phyloP scores from a whole-genome alignment of 2,329 filamentous ascomycete genomes.

The Colletotrichum coccodes region DNA sequence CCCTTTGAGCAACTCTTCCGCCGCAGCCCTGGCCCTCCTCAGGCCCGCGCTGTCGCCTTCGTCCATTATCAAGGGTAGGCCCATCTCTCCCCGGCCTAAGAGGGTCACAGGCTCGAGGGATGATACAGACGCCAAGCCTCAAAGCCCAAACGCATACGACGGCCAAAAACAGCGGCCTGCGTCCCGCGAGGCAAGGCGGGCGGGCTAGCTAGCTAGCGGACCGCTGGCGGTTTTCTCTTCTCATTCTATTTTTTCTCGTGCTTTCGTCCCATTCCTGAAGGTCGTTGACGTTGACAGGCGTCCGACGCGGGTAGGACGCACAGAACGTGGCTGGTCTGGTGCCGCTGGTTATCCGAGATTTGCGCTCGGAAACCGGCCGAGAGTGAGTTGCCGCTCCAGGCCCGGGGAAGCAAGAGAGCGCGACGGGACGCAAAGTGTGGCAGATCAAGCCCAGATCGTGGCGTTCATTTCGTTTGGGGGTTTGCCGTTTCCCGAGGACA shows the following conservation, averaged over 20 bases:
- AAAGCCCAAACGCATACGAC: constrained; percentile 11
- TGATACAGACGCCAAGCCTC: constrained; percentile 30
- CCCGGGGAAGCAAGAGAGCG: constrained; percentile 11
- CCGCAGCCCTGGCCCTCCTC: neutral
- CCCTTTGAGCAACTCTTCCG: neutral
- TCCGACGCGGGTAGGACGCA: constrained; percentile 11
- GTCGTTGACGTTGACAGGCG: constrained; percentile 26
- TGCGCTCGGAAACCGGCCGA: constrained; percentile 18
- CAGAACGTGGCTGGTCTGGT: constrained; percentile 22
- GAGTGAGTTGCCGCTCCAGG: constrained; percentile 1
- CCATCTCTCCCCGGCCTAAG: constrained; percentile 15
- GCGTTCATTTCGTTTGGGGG: neutral
- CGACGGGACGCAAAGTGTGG: neutral
- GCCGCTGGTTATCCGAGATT: neutral
- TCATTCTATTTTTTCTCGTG: neutral
- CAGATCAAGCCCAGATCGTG: neutral
- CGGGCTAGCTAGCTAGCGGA: neutral
- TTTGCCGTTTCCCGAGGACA: neutral
- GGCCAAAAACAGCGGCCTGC: neutral
- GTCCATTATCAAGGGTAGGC: constrained; percentile 15
- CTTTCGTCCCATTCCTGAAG: constrained; percentile 27
- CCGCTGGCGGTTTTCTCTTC: too few species aligned
- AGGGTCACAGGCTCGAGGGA: constrained; percentile 24
- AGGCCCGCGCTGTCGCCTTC: constrained; percentile 4
- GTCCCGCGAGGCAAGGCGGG: neutral